Evolutionary conservation across 164 flowering plant species (phyloP).

Genomic region (Vitis rotundifolia): DNA sequence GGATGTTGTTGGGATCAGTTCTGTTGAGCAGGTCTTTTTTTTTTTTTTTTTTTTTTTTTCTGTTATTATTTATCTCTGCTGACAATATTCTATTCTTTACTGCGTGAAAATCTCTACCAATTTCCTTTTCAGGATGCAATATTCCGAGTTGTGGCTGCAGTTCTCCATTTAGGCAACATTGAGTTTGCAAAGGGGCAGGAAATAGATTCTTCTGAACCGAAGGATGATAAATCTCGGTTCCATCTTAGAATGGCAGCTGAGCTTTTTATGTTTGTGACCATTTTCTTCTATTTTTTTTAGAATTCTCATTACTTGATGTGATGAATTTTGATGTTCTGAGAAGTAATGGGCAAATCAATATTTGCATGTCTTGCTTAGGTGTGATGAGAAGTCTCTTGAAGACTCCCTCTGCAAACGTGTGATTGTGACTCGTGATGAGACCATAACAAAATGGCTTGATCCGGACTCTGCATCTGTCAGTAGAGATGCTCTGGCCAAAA

Average conservation of each 20-base stretch:
- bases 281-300: background rate
- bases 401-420: constrained; percentile 87
- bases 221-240: constrained; percentile 70
- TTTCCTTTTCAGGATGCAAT: constrained; percentile 66
- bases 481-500: constrained; percentile 88
- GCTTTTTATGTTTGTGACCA: constrained; percentile 55
- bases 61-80: too few species aligned
- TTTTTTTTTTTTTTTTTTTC: constrained; percentile 1
- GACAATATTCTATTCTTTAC: background rate
- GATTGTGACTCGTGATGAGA: constrained; percentile 86
- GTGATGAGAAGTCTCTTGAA: constrained; percentile 79
- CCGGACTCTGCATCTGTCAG: constrained; percentile 71
- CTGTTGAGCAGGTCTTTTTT: constrained; percentile 66
- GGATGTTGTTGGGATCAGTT: constrained; percentile 81
- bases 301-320: background rate
- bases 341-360: background rate
- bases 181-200: constrained; percentile 75
- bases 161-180: constrained; percentile 85
- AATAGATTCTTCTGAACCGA: constrained; percentile 76
- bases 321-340: constrained; percentile 1
- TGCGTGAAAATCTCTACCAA: background rate
- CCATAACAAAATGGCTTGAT: constrained; percentile 80
- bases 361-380: constrained; percentile 46
- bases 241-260: constrained; percentile 82
- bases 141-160: constrained; percentile 81